A percentile compares a stretch with the other conserved stretches of the same genome.
phyloP scores from a whole-genome alignment of 2,329 filamentous ascomycete genomes.

The Didymosphaeria variabile region DNA sequence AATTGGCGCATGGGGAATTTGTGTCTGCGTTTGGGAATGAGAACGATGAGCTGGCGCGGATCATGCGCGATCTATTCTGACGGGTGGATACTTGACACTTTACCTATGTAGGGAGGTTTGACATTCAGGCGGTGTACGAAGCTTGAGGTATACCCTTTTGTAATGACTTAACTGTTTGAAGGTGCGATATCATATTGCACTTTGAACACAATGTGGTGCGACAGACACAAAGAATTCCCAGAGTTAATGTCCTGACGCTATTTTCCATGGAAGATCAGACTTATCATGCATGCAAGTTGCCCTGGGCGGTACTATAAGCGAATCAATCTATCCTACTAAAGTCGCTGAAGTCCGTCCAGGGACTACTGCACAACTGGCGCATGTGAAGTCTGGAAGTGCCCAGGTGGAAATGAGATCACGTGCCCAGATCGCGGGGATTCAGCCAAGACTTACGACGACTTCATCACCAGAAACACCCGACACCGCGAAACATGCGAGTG shows the following conservation, averaged over 20 bases:
- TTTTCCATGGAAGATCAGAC: background rate
- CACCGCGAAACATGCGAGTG: conserved; percentile 17
- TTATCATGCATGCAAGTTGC: background rate
- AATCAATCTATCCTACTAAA: background rate
- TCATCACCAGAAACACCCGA: conserved; percentile 16
- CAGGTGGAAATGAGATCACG: background rate
- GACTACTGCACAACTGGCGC: background rate
- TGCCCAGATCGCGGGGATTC: conserved; percentile 25
- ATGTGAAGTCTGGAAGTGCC: background rate
- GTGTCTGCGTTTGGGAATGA: conserved; percentile 62
- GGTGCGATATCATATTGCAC: background rate
- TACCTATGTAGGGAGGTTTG: too few relatives aligned
- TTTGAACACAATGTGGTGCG: background rate
- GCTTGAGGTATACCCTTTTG: background rate
- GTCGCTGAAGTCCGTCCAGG: background rate
- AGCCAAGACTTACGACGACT: conserved; percentile 17
- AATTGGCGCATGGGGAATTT: conserved; percentile 51
- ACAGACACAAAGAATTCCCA: background rate
- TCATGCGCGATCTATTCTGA: conserved; percentile 68
- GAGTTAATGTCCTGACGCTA: background rate
- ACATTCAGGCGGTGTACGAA: background rate
- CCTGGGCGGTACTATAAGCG: background rate
- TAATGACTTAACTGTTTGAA: background rate
- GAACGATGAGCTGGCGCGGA: conserved; percentile 67
- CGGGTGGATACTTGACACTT: background rate